A percentile compares a stretch with the other conserved stretches of the same genome.
Evolutionary conservation across 2,329 filamentous ascomycete genomes (phyloP).

Genomic region (Phoma herbarum): DNA sequence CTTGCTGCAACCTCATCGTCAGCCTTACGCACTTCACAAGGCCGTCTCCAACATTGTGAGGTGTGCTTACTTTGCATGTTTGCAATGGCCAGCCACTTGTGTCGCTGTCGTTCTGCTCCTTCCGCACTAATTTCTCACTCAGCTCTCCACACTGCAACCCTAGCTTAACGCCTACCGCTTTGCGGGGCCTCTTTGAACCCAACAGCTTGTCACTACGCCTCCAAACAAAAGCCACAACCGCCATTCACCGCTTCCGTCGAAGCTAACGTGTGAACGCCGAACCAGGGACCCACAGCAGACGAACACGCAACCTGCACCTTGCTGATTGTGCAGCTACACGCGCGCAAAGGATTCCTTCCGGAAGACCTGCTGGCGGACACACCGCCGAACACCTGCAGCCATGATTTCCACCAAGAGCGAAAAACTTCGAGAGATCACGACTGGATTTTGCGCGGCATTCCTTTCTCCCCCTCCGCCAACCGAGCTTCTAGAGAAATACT

Average conservation of each 20-base stretch:
- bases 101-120: slow-evolving; percentile 1
- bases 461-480: slow-evolving; percentile 36
- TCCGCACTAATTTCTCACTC: slow-evolving; percentile 20
- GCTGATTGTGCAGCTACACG: neutral
- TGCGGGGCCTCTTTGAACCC: slow-evolving; percentile 5
- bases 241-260: slow-evolving; percentile 13
- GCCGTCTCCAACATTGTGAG: neutral
- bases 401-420: slow-evolving; percentile 28
- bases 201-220: slow-evolving; percentile 14
- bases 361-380: slow-evolving; percentile 5
- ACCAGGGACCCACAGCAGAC: neutral
- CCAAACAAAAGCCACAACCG: slow-evolving; percentile 11
- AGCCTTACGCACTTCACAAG: slow-evolving; percentile 13
- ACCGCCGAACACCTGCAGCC: slow-evolving; percentile 3
- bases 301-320: slow-evolving; percentile 7
- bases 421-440: slow-evolving; percentile 34
- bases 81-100: slow-evolving; percentile 3
- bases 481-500: slow-evolving; percentile 40
- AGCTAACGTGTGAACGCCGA: slow-evolving; percentile 4
- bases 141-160: slow-evolving; percentile 10
- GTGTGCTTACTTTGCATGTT: slow-evolving; percentile 8
- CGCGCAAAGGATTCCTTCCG: neutral
- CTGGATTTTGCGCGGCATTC: slow-evolving; percentile 44
- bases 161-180: slow-evolving; percentile 12
- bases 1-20: slow-evolving; percentile 10